Evolutionary conservation across 495 filamentous ascomycete species (phyloP), one percentile per base, ranked within the genome.

Genomic region (Penicillium canariense): DNA sequence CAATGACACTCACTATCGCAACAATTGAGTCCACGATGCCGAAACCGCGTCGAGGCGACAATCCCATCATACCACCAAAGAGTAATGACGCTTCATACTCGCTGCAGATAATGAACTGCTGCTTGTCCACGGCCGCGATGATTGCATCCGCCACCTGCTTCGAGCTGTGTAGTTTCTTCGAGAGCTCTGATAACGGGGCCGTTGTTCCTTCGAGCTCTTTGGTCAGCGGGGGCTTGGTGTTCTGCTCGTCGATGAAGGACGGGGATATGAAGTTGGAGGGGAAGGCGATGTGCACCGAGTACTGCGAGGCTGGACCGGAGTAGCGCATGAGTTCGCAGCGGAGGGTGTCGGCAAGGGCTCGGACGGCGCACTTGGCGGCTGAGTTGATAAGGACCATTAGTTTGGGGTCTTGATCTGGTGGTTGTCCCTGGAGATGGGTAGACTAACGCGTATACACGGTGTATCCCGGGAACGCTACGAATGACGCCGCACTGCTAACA

Each of bases 261-360:
- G 30, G 30, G 12, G 30, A 32, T 6, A 32, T 32, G 30, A 32
- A 32, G 12, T 32, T 32, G 6, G 30, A 32, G 30, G 30, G 30
- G 30, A 32, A 32, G 12, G 30, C 30, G 12, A 32, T 32, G 12
- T 32, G 30, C 39, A 22, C 15, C 3, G 30, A 32, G 30, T 32
- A 32, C 12, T 32, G 30, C 30, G 30, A 44, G 15, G 40, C 20
- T 44, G 40, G 7, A 22, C 18, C n/a, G 7, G 36, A 40, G 59
- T 75, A 71, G 6, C 65, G 56, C 20, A 61, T 58, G 8, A 56
- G 51, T 60, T 77, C 72, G 44, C 63, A 52, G 1, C 72, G 67
- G 2, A 76, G 64, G 1, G 69, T 74, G 39, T 76, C 72, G 22
- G 73, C 72, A 1, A 77, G 46, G 1, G 64, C 69, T 31, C 73